Percentiles rank a stretch among this genome's conserved stretches.
These are phyloP conservation scores for Debaryomyces sp. DNA, from an alignment of 1,139 yeast species.

Conservation along the genomic window DNA sequence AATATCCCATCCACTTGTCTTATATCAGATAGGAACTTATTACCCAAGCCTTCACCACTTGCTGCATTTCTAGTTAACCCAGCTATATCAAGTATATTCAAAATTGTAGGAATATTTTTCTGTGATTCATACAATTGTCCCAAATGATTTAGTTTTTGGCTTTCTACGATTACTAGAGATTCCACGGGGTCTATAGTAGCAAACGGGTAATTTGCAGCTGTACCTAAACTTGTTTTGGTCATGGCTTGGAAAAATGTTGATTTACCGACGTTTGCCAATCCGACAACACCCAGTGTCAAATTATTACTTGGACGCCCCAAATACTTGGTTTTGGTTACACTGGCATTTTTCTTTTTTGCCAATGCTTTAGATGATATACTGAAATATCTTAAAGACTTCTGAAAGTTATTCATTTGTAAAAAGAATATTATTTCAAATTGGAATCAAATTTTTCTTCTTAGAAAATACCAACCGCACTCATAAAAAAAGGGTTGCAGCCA, in stretches of 20 bases:
- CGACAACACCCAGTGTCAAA: slow-evolving; percentile 62
- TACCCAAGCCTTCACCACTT: slow-evolving; percentile 77
- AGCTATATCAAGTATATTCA: slow-evolving; percentile 72
- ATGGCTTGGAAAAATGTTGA: slow-evolving; percentile 69
- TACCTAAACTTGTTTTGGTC: slow-evolving; percentile 69
- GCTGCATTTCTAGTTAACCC: slow-evolving; percentile 76
- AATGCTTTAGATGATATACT: slow-evolving; percentile 4
- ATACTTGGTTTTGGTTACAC: slow-evolving; percentile 13
- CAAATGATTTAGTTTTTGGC: slow-evolving; percentile 48
- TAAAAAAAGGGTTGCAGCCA: neutral
- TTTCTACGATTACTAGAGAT: slow-evolving; percentile 60
- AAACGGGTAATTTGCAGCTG: slow-evolving; percentile 80
- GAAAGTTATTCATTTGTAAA: neutral
- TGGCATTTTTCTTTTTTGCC: slow-evolving; percentile 10
- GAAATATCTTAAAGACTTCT: slow-evolving; percentile 4
- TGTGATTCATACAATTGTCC: slow-evolving; percentile 50
- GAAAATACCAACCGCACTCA: neutral
- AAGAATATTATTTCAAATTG: neutral
- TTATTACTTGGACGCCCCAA: slow-evolving; percentile 61
- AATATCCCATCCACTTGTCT: slow-evolving; percentile 74
- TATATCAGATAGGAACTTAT: slow-evolving; percentile 71
- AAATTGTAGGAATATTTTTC: slow-evolving; percentile 55
- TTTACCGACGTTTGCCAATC: slow-evolving; percentile 78
- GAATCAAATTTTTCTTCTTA: neutral
- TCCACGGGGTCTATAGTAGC: slow-evolving; percentile 80